Evolutionary conservation across 768 basidiomycete species (phyloP), one percentile per base, ranked within the genome.

Genomic region (Suillus fuscotomentosus): DNA sequence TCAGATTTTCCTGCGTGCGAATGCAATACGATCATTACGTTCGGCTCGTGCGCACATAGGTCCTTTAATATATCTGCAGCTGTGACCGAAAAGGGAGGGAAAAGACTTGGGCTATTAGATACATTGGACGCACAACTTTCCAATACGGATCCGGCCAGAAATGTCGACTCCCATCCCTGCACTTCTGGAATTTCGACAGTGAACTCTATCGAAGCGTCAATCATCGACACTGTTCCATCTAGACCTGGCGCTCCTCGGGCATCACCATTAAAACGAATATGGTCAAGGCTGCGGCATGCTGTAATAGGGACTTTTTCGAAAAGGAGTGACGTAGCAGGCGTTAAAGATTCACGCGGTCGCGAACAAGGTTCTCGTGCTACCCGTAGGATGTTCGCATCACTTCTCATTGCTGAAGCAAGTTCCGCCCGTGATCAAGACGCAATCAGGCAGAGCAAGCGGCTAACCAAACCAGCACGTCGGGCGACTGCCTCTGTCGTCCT

Each of bases 351-450:
- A 47, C 22, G 15, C 34, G n/a, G 8, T 48, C 5, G n/a, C 1
- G 24, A 60, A 22, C 15, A n/a, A 31, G n/a, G 51, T 34, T 60
- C n/a, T 41, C 57, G 48, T 22, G 47, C 24, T 24, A 27, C 39
- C 55, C 6, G 47, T 65, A 60, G 63, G 56, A 17, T 22, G 38
- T 63, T 27, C 63, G 39, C 62, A 59, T 64, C 70, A 62, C 63
- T 36, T 51, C 51, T 64, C 66, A 62, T 63, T 63, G 65, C 67
- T 65, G 27, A 24, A 39, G 66, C 65, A 64, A 70, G 62, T 48
- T 56, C 59, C 8, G 47, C 4, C 36, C 39, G 53, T 31, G 15
- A n/a, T 50, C 31, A 38, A 47, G 39, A 39, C 11, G 17, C 20
- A 3, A 50, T 60, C 39, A 60, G 62, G 36, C 17, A 24, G 41